These are phyloP conservation scores for Acorus calamus DNA, from an alignment of 106 monocot genomes.

Conservation along the genomic window DNA sequence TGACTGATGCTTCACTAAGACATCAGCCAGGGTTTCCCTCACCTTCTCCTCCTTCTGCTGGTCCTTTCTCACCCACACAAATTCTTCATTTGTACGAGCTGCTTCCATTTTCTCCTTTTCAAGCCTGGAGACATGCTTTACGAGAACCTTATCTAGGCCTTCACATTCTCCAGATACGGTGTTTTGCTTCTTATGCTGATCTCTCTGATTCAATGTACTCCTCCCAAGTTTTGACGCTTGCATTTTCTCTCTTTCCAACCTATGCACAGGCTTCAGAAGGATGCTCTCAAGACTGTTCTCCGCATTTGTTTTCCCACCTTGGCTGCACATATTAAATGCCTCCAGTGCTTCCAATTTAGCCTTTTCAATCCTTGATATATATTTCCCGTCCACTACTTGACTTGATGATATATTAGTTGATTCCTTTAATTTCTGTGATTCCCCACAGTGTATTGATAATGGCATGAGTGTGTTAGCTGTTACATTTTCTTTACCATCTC, in stretches of 20 bases:
- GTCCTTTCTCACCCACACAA: constrained; percentile 7
- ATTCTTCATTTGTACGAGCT: not conserved
- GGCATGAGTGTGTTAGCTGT: not conserved
- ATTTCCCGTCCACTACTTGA: constrained; percentile 5
- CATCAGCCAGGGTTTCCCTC: constrained; percentile 36
- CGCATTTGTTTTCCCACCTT: constrained; percentile 1
- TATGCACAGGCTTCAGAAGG: constrained; percentile 37
- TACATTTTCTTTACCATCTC: constrained; percentile 37
- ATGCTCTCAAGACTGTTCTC: constrained; percentile 36
- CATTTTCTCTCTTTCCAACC: constrained; percentile 53
- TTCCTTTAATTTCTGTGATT: not conserved
- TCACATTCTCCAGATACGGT: constrained; percentile 4
- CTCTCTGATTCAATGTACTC: not conserved
- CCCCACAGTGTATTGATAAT: not conserved
- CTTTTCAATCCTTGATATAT: constrained; percentile 36
- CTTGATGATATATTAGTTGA: not conserved
- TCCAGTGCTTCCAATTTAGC: constrained; percentile 37
- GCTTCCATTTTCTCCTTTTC: constrained; percentile 30
- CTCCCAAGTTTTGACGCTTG: constrained; percentile 14
- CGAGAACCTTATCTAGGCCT: constrained; percentile 36
- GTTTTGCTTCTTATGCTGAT: not conserved
- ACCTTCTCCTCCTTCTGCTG: constrained; percentile 9
- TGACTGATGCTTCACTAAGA: constrained; percentile 57
- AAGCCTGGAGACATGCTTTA: constrained; percentile 33
- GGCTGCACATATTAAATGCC: constrained; percentile 20